Base-by-base conservation (phyloP, 2,329 filamentous ascomycete species). In the Talaromyces islandicus region DNA sequence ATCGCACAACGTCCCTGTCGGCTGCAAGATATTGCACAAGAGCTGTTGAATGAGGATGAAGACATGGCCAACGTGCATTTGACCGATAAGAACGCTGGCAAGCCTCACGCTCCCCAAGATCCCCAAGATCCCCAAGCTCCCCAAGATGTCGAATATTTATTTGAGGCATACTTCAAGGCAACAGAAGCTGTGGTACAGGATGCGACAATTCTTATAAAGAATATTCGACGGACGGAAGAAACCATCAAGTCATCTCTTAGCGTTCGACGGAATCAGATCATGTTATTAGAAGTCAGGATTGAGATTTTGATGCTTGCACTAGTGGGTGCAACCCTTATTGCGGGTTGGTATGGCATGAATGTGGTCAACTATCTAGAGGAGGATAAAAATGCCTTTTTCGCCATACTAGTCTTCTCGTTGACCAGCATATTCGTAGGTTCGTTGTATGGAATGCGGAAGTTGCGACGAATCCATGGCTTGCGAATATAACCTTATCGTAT, bases 31-130 rank as follows among this genome's bases (percentile, higher is more conserved):
- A 69, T 71, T 3, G 62, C 73, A 2, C 68, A 70, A 55, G 71
- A 74, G 41, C 60, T 75, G 0, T 67, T 76, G 7, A 69, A 69
- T 56, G 69, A 71, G 4, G 73, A 75, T 48, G 68, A 70, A 52
- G 73, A 76, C 59, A 69, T 76, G 64, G 73, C 71, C 3, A 66
- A 63, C 17, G 73, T 75, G 71, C 72, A 75, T 60, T 65, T 76
- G 17, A 67, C 68, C 1, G 73, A 75, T 61, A 68, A 65, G 11
- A 57, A 55, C 24, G 63, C 65, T 0, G 73, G 73, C 7, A 65
- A 63, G 7, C 67, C 67, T 4, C 73, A 74, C 62, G 59, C 55
- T 0, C 58, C 65, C 7, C 60, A 66, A 3, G 71, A 76, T 52
- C 73, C 75, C 41, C 71, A 72, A 58, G 70, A 72, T 53, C 58